These are phyloP conservation scores for Colletotrichum tanaceti DNA, from an alignment of 2,329 filamentous ascomycete genomes.

Conservation along the genomic window DNA sequence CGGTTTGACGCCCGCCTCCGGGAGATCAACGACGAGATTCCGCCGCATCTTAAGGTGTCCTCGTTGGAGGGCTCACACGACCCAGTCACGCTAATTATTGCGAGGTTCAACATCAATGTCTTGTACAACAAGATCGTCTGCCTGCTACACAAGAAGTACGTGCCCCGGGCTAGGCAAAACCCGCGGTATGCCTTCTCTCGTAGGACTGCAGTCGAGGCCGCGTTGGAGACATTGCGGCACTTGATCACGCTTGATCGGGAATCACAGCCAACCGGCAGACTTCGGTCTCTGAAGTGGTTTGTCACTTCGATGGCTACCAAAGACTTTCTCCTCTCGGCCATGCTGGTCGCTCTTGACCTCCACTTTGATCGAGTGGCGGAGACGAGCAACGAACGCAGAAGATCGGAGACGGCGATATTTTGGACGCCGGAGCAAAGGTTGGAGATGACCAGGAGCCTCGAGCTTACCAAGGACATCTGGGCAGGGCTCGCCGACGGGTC, in stretches of 20 bases:
- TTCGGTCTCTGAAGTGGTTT: conserved; percentile 81
- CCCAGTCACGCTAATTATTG: conserved; percentile 85
- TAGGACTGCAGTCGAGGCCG: conserved; percentile 85
- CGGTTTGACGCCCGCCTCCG: conserved; percentile 71
- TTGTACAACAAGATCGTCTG: conserved; percentile 91
- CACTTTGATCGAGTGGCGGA: conserved; percentile 72
- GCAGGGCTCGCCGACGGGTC: conserved; percentile 79
- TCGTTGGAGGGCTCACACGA: conserved; percentile 81
- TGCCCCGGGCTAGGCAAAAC: conserved; percentile 81
- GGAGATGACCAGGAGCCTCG: conserved; percentile 81
- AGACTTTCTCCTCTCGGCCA: conserved; percentile 87
- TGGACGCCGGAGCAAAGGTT: conserved; percentile 71
- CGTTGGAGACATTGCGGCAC: conserved; percentile 82
- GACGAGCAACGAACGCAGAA: conserved; percentile 54
- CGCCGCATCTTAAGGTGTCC: conserved; percentile 82
- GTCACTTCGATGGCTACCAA: conserved; percentile 82
- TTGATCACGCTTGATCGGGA: conserved; percentile 81
- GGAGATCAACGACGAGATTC: conserved; percentile 73
- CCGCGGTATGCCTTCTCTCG: conserved; percentile 86
- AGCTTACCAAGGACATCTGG: conserved; percentile 83
- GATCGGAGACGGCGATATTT: conserved; percentile 60
- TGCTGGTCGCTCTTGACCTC: conserved; percentile 85
- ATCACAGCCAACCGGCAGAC: conserved; percentile 75
- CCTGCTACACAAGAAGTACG: conserved; percentile 88
- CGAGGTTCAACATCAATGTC: conserved; percentile 85